phyloP scores from a whole-genome alignment of 2,329 filamentous ascomycete genomes.

The Calonectria pseudoturangicola region DNA sequence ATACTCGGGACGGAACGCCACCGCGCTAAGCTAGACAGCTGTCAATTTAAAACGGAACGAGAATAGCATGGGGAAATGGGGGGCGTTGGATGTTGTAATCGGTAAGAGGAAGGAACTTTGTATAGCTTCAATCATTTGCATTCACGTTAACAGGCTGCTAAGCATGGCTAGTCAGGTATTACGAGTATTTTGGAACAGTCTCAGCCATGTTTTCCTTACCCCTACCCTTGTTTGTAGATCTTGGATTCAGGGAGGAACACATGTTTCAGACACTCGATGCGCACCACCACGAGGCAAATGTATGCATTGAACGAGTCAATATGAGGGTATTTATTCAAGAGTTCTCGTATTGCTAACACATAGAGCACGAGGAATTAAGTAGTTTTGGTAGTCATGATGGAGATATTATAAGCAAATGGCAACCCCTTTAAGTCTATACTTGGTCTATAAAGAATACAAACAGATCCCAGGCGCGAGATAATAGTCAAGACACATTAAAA shows the following conservation, averaged over 20 bases:
- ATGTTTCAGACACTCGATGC: background rate
- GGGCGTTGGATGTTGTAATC: background rate
- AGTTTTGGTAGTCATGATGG: slow-evolving; percentile 24
- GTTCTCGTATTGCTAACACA: slow-evolving; percentile 1
- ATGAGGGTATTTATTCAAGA: slow-evolving; percentile 14
- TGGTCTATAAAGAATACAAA: slow-evolving; percentile 56
- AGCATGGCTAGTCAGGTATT: background rate
- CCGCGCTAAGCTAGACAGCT: slow-evolving; percentile 7
- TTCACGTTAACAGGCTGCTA: background rate
- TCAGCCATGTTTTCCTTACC: background rate
- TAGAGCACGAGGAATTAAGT: slow-evolving; percentile 13
- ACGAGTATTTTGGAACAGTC: background rate
- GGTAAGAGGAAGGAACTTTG: background rate
- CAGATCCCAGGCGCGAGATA: slow-evolving; percentile 53
- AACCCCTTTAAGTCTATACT: slow-evolving; percentile 54
- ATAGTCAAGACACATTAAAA: slow-evolving; percentile 51
- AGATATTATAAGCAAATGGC: slow-evolving; percentile 42
- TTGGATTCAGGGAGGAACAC: background rate
- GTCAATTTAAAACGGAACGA: background rate
- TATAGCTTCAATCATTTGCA: background rate
- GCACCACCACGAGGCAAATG: background rate
- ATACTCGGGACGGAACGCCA: slow-evolving; percentile 18
- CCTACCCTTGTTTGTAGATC: background rate
- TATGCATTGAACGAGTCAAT: background rate
- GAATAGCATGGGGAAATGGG: background rate